Conservation (phyloP, 2,329 filamentous ascomycete genomes). For the Clarireedia paspali region DNA sequence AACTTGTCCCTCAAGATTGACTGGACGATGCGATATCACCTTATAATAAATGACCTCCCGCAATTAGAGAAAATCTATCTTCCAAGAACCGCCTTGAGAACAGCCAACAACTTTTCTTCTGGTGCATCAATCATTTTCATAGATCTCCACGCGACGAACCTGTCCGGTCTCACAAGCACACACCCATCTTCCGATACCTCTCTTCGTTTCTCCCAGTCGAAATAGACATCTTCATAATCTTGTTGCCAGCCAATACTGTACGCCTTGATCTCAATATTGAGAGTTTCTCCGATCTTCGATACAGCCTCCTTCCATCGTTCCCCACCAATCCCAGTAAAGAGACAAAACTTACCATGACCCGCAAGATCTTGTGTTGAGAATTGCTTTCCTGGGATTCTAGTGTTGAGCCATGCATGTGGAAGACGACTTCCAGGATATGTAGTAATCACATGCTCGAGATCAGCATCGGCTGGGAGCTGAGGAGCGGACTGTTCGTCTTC, state of each 20-base stretch:
- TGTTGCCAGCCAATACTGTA: not conserved
- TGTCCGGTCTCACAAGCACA: constrained; percentile 16
- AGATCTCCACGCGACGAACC: constrained; percentile 13
- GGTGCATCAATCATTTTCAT: not conserved
- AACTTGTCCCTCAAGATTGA: no score
- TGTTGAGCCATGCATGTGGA: constrained; percentile 23
- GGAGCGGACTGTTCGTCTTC: constrained; percentile 15
- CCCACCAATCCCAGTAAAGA: constrained; percentile 17
- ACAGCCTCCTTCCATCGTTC: constrained; percentile 11
- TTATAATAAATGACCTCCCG: no score
- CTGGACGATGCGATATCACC: no score
- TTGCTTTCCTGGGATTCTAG: constrained; percentile 3
- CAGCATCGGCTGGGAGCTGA: constrained; percentile 14
- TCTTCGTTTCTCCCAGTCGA: constrained; percentile 7
- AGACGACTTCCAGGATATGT: constrained; percentile 24
- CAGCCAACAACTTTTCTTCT: not conserved
- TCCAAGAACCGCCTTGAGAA: no score
- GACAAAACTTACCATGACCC: constrained; percentile 5
- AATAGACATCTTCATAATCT: constrained; percentile 8
- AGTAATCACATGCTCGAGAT: constrained; percentile 17
- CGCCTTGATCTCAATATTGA: constrained; percentile 3
- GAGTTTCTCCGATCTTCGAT: not conserved
- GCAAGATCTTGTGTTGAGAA: constrained; percentile 23
- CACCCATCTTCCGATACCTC: constrained; percentile 10
- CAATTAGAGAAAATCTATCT: no score